These are phyloP conservation scores for Abortiporus biennis DNA, from an alignment of 1,284 basidiomycete genomes.

Conservation along the genomic window DNA sequence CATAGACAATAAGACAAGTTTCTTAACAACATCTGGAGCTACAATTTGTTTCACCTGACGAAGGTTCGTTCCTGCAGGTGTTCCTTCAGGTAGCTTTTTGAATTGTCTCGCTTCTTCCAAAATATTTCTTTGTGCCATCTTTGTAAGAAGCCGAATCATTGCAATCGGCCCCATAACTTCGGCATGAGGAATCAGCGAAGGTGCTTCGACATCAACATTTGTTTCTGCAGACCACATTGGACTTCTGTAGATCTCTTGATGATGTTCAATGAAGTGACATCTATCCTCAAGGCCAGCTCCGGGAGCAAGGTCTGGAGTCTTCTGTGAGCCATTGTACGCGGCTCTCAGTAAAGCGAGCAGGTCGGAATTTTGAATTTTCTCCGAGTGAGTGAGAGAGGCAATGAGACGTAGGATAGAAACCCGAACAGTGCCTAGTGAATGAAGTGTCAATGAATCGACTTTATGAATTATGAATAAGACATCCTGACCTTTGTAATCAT, in stretches of 20 bases:
- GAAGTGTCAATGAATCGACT: neutral
- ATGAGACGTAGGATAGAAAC: constrained; percentile 4
- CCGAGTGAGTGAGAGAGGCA: constrained; percentile 1
- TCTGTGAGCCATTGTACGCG: constrained; percentile 5
- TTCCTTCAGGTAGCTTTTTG: constrained; percentile 5
- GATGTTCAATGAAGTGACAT: neutral
- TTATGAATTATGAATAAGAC: neutral
- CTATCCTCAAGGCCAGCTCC: neutral
- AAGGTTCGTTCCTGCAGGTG: constrained; percentile 1
- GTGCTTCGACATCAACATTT: neutral
- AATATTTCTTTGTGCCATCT: constrained; percentile 3
- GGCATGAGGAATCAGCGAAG: neutral
- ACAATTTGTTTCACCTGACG: constrained; percentile 22
- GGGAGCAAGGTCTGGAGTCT: neutral
- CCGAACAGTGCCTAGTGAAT: constrained; percentile 1
- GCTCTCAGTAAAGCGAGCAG: constrained; percentile 7
- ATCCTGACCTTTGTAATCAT: constrained; percentile 4
- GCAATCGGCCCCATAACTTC: constrained; percentile 4
- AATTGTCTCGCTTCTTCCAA: constrained; percentile 2
- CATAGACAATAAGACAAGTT: constrained; percentile 17
- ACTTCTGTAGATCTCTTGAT: neutral
- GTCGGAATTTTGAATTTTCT: constrained; percentile 1
- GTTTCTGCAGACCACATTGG: neutral
- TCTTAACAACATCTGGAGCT: constrained; percentile 16
- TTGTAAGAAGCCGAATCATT: constrained; percentile 3